These are phyloP conservation scores for Puccinia coronata DNA, from an alignment of 1,284 basidiomycete genomes.

Conservation along the genomic window DNA sequence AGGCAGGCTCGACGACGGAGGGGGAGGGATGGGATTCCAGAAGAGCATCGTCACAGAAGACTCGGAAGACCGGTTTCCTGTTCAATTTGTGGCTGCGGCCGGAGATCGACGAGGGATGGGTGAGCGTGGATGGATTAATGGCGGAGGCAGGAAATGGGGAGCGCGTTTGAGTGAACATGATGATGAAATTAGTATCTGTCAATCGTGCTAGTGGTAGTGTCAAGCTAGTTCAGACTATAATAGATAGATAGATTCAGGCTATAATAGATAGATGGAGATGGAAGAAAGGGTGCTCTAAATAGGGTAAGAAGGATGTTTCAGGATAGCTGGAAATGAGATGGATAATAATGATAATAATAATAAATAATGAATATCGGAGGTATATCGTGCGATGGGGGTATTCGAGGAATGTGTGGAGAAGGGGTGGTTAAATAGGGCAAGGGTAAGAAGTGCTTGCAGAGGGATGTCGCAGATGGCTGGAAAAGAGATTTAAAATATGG, in stretches of 20 bases:
- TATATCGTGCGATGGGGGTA: no score
- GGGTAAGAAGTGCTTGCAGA: no score
- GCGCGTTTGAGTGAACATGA: slow-evolving; percentile 3
- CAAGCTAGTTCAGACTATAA: no score
- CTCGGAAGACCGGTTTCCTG: slow-evolving; percentile 4
- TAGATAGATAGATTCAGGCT: no score
- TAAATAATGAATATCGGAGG: no score
- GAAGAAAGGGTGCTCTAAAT: background rate
- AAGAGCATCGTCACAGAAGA: slow-evolving; percentile 7
- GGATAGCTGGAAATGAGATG: no score
- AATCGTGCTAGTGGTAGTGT: no score
- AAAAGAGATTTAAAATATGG: no score
- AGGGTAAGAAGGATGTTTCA: background rate
- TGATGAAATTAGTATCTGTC: background rate
- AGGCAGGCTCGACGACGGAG: background rate
- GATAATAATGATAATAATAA: no score
- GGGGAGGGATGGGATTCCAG: background rate
- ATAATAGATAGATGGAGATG: background rate
- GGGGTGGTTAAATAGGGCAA: no score
- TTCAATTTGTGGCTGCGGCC: background rate
- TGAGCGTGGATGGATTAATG: background rate
- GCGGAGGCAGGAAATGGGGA: background rate
- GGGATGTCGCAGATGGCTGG: no score
- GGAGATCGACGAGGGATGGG: background rate
- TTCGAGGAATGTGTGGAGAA: no score